phyloP scores from a whole-genome alignment of 1,139 yeast genomes.

The Zygoascus sp. region DNA sequence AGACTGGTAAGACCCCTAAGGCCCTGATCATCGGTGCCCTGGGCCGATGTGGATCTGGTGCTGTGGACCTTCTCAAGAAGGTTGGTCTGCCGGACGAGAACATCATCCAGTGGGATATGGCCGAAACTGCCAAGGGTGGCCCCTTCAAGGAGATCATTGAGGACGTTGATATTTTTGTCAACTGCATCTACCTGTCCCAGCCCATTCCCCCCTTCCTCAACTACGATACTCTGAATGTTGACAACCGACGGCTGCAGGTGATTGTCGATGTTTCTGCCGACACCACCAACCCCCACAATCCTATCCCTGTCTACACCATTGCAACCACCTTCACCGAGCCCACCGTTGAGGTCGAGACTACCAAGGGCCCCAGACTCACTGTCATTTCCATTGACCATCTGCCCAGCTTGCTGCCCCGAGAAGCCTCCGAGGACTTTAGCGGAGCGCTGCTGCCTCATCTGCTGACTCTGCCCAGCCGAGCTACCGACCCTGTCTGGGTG shows the following conservation, averaged over 20 bases:
- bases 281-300: conserved; percentile 97
- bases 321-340: conserved; percentile 91
- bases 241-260: conserved; percentile 71
- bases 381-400: conserved; percentile 96
- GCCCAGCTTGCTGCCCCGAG: conserved; percentile 94
- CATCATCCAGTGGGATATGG: conserved; percentile 91
- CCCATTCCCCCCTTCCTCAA: conserved; percentile 92
- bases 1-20: conserved; percentile 67
- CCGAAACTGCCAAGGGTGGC: conserved; percentile 95
- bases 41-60: conserved; percentile 99
- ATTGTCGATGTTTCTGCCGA: conserved; percentile 98
- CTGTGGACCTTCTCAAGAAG: conserved; percentile 73
- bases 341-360: conserved; percentile 74
- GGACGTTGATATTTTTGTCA: conserved; percentile 79
- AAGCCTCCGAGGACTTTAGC: conserved; percentile 88
- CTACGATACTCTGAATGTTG: conserved; percentile 57
- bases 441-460: conserved; percentile 83
- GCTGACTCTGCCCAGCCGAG: conserved; percentile 75
- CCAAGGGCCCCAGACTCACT: conserved; percentile 68
- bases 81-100: conserved; percentile 84
- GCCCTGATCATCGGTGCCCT: conserved; percentile 92
- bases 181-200: conserved; percentile 89
- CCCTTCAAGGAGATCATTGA: conserved; percentile 86
- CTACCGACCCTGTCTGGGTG: conserved; percentile 83
- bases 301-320: conserved; percentile 84